Conservation (phyloP, 2,329 filamentous ascomycete genomes). For the Pseudocercospora cruenta region DNA sequence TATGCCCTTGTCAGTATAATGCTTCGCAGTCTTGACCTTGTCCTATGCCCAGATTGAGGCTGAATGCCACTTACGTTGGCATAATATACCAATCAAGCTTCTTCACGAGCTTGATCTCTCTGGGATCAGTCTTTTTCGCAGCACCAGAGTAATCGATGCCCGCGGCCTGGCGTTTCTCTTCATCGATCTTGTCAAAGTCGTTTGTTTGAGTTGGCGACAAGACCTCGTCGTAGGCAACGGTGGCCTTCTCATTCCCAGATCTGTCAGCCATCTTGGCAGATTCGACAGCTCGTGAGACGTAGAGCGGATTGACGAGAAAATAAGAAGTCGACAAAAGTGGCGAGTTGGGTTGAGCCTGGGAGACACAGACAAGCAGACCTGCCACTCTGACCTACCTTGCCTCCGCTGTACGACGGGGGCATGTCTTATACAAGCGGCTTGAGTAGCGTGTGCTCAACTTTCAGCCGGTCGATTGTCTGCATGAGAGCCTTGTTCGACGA, state of each 20-base stretch:
- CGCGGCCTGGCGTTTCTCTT: slow-evolving; percentile 3
- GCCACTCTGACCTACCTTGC: slow-evolving; percentile 4
- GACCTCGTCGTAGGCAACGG: slow-evolving; percentile 17
- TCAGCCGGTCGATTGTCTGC: slow-evolving; percentile 14
- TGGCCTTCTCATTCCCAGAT: slow-evolving; percentile 18
- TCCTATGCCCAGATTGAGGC: neutral
- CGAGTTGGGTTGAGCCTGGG: neutral
- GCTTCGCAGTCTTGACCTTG: neutral
- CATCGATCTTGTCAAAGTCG: slow-evolving; percentile 14
- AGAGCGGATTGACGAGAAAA: slow-evolving; percentile 7
- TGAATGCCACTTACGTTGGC: slow-evolving; percentile 27
- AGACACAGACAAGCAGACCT: slow-evolving; percentile 6
- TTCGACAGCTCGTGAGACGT: neutral
- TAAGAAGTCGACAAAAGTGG: neutral
- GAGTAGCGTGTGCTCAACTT: slow-evolving; percentile 14
- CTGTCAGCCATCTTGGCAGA: slow-evolving; percentile 22
- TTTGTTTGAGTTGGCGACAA: slow-evolving; percentile 20
- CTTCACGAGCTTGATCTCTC: slow-evolving; percentile 36
- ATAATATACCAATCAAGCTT: slow-evolving; percentile 38
- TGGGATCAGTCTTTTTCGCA: slow-evolving; percentile 38
- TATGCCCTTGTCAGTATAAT: slow-evolving; percentile 1
- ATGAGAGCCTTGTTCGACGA: slow-evolving; percentile 11
- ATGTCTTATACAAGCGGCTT: slow-evolving; percentile 14
- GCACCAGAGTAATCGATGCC: slow-evolving; percentile 37
- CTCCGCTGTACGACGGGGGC: slow-evolving; percentile 15